A percentile compares a stretch with the other conserved stretches of the same genome.
Evolutionary conservation across 371 early-diverging fungal species (phyloP).

Genomic region (Mortierella sp.): DNA sequence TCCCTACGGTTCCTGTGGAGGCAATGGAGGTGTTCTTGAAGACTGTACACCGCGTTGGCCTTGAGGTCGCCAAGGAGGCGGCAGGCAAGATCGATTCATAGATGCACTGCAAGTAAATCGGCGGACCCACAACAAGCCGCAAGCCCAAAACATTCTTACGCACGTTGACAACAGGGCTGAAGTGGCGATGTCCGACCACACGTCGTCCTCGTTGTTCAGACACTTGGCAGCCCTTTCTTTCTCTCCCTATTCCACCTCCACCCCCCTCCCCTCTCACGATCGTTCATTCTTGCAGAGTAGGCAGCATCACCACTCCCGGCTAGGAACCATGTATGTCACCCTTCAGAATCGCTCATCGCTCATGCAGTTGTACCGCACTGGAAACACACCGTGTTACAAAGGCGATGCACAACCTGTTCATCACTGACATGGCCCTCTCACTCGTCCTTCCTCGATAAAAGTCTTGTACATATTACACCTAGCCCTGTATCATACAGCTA

Average conservation of each 20-base stretch:
- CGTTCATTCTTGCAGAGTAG: background rate
- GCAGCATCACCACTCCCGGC: background rate
- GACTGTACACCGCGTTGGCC: conserved; percentile 60
- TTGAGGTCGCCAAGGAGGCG: conserved; percentile 45
- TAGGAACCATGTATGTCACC: background rate
- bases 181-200: no score
- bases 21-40: conserved; percentile 77
- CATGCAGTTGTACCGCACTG: no score
- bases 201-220: no score
- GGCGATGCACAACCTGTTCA: no score
- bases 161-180: no score
- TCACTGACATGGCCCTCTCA: no score
- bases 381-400: no score
- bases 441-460: no score
- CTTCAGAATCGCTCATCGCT: background rate
- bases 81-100: conserved; percentile 4
- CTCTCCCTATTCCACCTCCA: background rate
- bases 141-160: no score
- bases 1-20: conserved; percentile 82
- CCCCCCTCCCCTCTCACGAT: background rate
- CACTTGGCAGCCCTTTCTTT: background rate
- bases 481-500: background rate
- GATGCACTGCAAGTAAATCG: no score
- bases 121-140: no score
- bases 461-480: background rate